These are phyloP conservation scores for Metschnikowia santaceciliae DNA, from an alignment of 805 yeast species.

Conservation along the genomic window DNA sequence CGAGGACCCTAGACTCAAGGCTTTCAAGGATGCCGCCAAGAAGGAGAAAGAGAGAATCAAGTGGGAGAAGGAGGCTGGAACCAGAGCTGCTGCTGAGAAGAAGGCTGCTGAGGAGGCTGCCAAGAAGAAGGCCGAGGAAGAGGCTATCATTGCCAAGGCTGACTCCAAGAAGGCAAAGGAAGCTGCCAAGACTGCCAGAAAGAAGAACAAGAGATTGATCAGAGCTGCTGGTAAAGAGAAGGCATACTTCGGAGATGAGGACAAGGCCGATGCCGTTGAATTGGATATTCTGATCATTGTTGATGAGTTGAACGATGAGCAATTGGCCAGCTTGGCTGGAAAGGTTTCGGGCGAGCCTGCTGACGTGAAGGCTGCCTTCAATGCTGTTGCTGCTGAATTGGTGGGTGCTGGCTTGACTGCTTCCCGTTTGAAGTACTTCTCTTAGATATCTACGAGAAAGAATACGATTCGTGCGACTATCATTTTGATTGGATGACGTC, in stretches of 20 bases:
- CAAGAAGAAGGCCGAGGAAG: conserved; percentile 71
- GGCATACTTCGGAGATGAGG: conserved; percentile 79
- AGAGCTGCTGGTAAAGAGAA: conserved; percentile 81
- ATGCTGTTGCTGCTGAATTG: conserved; percentile 52
- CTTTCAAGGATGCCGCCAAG: conserved; percentile 91
- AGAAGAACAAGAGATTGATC: conserved; percentile 90
- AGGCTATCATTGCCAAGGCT: conserved; percentile 47
- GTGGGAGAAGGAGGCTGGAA: conserved; percentile 98
- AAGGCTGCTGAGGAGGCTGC: conserved; percentile 80
- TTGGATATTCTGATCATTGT: conserved; percentile 76
- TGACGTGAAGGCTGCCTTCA: conserved; percentile 56
- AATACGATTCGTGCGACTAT: too few relatives aligned
- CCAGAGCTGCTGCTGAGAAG: conserved; percentile 93
- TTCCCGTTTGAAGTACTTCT: conserved; percentile 51
- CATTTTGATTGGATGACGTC: too few relatives aligned
- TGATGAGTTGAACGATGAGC: conserved; percentile 75
- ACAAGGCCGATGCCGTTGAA: conserved; percentile 62
- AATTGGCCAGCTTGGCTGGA: conserved; percentile 69
- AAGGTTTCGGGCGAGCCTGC: conserved; percentile 56
- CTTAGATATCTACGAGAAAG: background rate
- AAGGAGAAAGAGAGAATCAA: conserved; percentile 90
- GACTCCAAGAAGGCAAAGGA: conserved; percentile 81
- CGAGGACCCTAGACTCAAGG: conserved; percentile 93
- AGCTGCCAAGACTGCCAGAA: conserved; percentile 95
- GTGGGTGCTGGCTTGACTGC: conserved; percentile 52